Evolutionary conservation across 192 early-diverging fungal genomes (phyloP), one percentile per base, ranked within the genome.

Genomic region (Gaertneriomyces semiglobifer): DNA sequence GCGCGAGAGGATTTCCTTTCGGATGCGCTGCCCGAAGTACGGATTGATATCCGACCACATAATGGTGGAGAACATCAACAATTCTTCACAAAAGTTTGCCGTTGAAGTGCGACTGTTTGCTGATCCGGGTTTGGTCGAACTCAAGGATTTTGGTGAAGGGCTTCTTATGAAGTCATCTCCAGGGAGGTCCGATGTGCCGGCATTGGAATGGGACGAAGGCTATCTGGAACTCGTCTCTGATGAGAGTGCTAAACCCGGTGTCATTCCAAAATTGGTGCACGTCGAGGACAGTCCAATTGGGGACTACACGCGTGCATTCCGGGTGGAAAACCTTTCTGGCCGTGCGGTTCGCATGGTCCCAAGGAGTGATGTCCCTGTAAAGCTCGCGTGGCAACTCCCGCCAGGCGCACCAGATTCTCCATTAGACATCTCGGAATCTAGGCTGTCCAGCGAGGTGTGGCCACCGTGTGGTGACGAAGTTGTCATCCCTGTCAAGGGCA

Each of bases 61-160:
- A 10, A 62, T 79, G n/a, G 80, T 90, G 5, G 80, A 75, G 20
- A 94, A 94, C 70, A 57, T 81, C 42, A 85, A 91, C 70, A 91
- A 92, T 60, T 76, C 81, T 5, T 68, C 73, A 8, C 86, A 92
- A 65, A 67, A 77, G 4, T 73, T 86, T 62, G 70, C 74, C 33
- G 79, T 93, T 50, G 86, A 88, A 60, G 75, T 92, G 4, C 76
- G 86, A 4, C 65, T 90, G 7, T 92, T 92, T 78, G 84, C 88
- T 18, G 88, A 94, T 60, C 69, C 67, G 38, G 72, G 71, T 11
- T 73, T 65, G 53, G 65, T 74, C 16, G 16, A 55, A 50, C 48
- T 50, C 3, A 50, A 50, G 1, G 18, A 50, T 50, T 50, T 18
- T n/a, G 11, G 12, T 50, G 48, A 50, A 50, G 11, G 25, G 25